These are phyloP conservation scores for Plasmopara viticola DNA, from an alignment of 352 stramenopile genomes.

Conservation along the genomic window DNA sequence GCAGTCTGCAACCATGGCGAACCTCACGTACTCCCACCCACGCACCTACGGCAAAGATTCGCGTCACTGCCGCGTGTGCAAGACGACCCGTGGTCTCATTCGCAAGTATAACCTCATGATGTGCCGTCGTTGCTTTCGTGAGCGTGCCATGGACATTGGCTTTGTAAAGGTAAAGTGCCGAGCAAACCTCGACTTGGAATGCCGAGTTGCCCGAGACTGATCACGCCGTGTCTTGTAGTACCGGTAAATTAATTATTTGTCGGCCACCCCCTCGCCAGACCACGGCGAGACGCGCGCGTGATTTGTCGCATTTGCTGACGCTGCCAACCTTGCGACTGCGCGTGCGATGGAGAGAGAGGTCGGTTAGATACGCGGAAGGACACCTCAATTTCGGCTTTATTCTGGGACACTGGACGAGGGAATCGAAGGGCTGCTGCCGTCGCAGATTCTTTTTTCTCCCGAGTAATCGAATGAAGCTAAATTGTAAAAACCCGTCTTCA, in stretches of 20 bases:
- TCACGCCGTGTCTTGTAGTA: conserved; percentile 27
- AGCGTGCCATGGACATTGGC: conserved; percentile 92
- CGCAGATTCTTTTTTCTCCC: conserved; percentile 4
- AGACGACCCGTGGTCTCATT: conserved; percentile 90
- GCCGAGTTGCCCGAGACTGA: background rate
- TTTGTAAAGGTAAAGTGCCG: conserved; percentile 87
- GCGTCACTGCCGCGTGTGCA: conserved; percentile 87
- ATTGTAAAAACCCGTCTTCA: conserved; percentile 28
- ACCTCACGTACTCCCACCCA: conserved; percentile 84
- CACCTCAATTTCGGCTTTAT: conserved; percentile 30
- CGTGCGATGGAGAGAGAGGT: conserved; percentile 34
- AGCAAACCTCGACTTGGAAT: too few species aligned
- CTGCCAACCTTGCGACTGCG: conserved; percentile 22
- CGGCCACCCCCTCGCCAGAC: conserved; percentile 31
- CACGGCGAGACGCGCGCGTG: conserved; percentile 20
- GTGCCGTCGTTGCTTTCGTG: conserved; percentile 95
- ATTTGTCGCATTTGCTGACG: conserved; percentile 26
- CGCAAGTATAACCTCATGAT: conserved; percentile 95
- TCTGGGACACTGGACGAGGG: conserved; percentile 15
- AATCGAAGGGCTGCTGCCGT: conserved; percentile 7
- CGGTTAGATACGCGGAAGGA: conserved; percentile 59
- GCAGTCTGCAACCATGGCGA: conserved; percentile 80
- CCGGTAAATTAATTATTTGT: conserved; percentile 64
- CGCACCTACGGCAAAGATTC: conserved; percentile 88
- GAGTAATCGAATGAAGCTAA: conserved; percentile 58